Percentiles rank a stretch among this genome's conserved stretches.
These are phyloP conservation scores for Nemania diffusa DNA, from an alignment of 2,329 filamentous ascomycete genomes.

Conservation along the genomic window DNA sequence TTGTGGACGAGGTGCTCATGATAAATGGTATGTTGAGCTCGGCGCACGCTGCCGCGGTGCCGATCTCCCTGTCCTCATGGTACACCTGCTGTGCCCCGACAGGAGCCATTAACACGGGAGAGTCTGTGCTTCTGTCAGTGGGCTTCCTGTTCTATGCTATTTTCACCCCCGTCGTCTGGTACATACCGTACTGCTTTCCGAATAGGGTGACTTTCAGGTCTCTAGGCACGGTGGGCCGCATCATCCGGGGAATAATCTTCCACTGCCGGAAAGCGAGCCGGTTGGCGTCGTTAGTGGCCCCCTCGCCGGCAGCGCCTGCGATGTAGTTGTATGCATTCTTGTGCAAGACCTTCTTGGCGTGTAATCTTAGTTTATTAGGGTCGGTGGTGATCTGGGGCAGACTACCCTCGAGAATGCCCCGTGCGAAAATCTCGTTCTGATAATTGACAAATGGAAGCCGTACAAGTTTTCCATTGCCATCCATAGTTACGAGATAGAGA, in stretches of 20 bases:
- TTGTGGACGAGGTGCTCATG: constrained; percentile 71
- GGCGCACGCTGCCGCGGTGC: constrained; percentile 70
- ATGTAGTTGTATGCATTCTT: constrained; percentile 68
- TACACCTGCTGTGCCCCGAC: constrained; percentile 76
- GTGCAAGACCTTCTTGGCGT: constrained; percentile 61
- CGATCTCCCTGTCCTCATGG: constrained; percentile 72
- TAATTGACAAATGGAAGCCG: constrained; percentile 55
- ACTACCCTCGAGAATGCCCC: constrained; percentile 60
- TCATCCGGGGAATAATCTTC: constrained; percentile 63
- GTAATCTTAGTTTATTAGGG: constrained; percentile 64
- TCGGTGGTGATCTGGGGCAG: constrained; percentile 67
- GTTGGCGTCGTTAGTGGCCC: constrained; percentile 70
- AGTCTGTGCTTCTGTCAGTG: constrained; percentile 42
- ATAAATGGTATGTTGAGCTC: constrained; percentile 72
- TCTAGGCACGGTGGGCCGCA: constrained; percentile 56
- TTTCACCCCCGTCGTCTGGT: not conserved
- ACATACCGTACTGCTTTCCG: constrained; percentile 57
- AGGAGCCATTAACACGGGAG: constrained; percentile 71
- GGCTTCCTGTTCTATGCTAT: no score
- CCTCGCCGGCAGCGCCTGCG: constrained; percentile 69
- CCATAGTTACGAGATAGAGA: constrained; percentile 18
- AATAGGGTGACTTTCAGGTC: constrained; percentile 58
- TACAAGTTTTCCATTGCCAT: constrained; percentile 30
- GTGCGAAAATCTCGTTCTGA: constrained; percentile 60
- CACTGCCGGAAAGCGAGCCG: constrained; percentile 62